Evolutionary conservation across 2,329 filamentous ascomycete genomes (phyloP), one percentile per base, ranked within the genome.

Genomic region (Emmonsiellopsis sp.): DNA sequence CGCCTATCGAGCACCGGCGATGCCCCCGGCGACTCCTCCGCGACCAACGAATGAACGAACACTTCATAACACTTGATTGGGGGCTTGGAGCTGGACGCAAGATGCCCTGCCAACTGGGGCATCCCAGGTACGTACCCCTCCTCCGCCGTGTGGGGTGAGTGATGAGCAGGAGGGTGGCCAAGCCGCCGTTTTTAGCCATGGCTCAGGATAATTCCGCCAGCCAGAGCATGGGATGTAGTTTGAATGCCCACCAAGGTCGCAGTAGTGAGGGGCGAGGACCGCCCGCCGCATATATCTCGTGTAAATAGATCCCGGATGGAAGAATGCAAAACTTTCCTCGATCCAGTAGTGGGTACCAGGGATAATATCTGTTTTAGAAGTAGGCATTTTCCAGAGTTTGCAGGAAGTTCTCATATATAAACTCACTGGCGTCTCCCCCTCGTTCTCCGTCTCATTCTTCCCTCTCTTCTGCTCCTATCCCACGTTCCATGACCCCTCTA

Each of bases 161-260:
- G 44, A 20, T 47, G 44, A 30, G 30, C 41, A 44, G 37, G 37
- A 11, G 7, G 37, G 20, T 26, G 26, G 10, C 7, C 44, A 11
- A 31, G 44, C 44, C 20, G 44, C 44, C n/a, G 11, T 47, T 30
- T 47, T 47, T 47, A 47, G 44, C 44, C 44, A 13, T 47, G 15
- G 44, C 26, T 47, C 44, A 47, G 44, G 20, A 47, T 47, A 47
- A 47, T 47, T 47, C 44, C 44, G 44, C 44, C 44, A 44, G 44
- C 26, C 15, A 47, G 44, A 47, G 26, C 2, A 47, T n/a, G 30
- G 44, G 41, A 26, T 16, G 15, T 2, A 44, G 41, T 44, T 26
- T 9, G 41, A 44, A 16, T 40, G 37, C 15, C 41, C 41, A 44
- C 20, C 41, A 26, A 15, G 41, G 41, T 16, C 41, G 35, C 13